These are phyloP conservation scores for Cladosporium oxysporum DNA, from an alignment of 2,329 filamentous ascomycete species.

Conservation along the genomic window DNA sequence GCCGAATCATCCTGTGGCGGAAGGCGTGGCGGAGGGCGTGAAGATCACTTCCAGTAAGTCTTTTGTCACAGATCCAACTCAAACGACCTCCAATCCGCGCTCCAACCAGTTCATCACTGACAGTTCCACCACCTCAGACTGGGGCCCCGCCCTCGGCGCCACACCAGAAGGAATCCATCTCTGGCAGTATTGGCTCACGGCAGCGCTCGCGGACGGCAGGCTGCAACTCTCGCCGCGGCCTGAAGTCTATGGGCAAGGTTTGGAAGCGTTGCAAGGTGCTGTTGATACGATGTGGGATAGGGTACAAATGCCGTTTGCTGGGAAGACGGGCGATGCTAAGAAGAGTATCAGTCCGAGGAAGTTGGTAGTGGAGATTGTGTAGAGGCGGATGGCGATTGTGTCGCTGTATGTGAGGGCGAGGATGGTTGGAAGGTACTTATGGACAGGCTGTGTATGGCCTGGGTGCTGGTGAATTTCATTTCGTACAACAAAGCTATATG, in stretches of 20 bases:
- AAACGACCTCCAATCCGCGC: neutral
- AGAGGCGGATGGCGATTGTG: neutral
- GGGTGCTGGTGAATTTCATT: neutral
- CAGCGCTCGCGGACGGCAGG: constrained; percentile 32
- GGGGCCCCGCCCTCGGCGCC: constrained; percentile 23
- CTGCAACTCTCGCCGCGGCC: constrained; percentile 30
- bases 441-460: neutral
- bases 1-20: neutral
- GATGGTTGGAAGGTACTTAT: neutral
- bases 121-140: constrained; percentile 11
- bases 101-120: neutral
- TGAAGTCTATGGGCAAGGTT: constrained; percentile 27
- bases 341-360: constrained; percentile 25
- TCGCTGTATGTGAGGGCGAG: neutral
- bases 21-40: neutral
- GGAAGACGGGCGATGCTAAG: constrained; percentile 21
- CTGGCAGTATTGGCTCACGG: constrained; percentile 35
- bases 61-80: neutral
- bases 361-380: constrained; percentile 41
- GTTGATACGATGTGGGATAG: constrained; percentile 45
- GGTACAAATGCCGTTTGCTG: neutral
- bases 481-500: neutral
- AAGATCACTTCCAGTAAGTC: constrained; percentile 9
- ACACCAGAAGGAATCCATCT: constrained; percentile 35
- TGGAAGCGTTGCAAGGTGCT: constrained; percentile 28